Evolutionary conservation across 23 red algal genomes (phyloP), one percentile per base, ranked within the genome.

Genomic region (Gracilaria gracilis): DNA sequence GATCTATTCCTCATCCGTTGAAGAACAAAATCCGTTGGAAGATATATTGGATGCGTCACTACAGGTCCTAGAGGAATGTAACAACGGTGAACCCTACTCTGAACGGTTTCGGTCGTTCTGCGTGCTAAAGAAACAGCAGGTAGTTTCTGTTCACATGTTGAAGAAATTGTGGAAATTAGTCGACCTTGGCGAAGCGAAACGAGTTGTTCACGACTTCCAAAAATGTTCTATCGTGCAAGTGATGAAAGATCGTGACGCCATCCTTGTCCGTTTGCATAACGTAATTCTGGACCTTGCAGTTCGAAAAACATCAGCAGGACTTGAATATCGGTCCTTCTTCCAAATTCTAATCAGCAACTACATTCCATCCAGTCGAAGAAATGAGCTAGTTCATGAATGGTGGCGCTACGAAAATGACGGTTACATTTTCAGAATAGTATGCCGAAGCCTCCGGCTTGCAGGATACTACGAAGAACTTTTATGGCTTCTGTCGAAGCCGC

Each of bases 401-500:
- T 79, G 73, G 37, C 34, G 39, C 12, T 44, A 11, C 12, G 73
- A 79, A 51, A 37, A 79, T 19, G 73, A 54, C 19, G 73, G 21
- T 21, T 79, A 79, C 49, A n/a, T 79, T n/a, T n/a, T n/a, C n/a
- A n/a, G 49, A 9, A 79, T 6, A 6, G 4, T 79, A 19, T 79
- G 73, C 49, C 33, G 35, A 79, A 37, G 28, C n/a, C 73, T 79
- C 12, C 40, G 49, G 49, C 6, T 32, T 39, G 70, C 70, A n/a
- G 70, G 34, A 75, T 37, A 75, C 34, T n/a, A 9, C 7, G 70
- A 37, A 28, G 25, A 75, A 49, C 36, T 75, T 23, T 34, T 75
- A 34, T 75, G 70, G 70, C 70, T 75, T 5, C 34, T 75, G 70
- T 75, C 70, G 12, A 75, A 20, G 70, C 70, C 70, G 19, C 36